Evolutionary conservation across 2,329 filamentous ascomycete genomes (phyloP), one percentile per base, ranked within the genome.

Genomic region (Cladophialophora immunda): DNA sequence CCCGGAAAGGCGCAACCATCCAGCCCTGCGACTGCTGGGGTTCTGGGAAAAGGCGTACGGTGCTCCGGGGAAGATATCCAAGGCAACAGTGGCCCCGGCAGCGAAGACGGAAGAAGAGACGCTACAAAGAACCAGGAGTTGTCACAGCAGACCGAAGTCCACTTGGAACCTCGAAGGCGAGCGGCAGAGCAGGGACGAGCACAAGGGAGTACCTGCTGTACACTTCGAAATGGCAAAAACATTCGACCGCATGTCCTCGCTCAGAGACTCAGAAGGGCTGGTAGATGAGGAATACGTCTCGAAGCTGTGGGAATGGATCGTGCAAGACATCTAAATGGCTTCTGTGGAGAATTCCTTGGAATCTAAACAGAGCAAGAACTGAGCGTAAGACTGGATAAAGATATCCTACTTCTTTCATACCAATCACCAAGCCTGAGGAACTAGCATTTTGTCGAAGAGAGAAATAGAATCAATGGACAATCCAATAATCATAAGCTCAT

Each of bases 31-130:
- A 60, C 75, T 87, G 53, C 70, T 86, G 32, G 81, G 81, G 4
- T 74, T 84, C 36, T 87, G 85, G 85, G 82, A 81, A 70, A 75
- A 77, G 59, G 77, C 76, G 3, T 84, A 83, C 19, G 22, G 45
- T 22, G 41, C n/a, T 22, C 22, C 1, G 22, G 3, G 19, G 22
- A 25, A 13, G n/a, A 1, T 9, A 27, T 19, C 3, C 3, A 25
- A 15, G 13, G 19, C 45, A 2, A 6, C 22, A 4, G 45, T 15
- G 53, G 53, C 7, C 27, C 17, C 17, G 27, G 34, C 19, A 22
- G 55, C n/a, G n/a, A 6, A 45, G 38, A 19, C 9, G 6, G 1
- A 45, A 4, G n/a, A 19, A 19, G 6, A 41, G 36, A 41, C 5
- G 36, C 13, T 3, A n/a, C 13, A 41, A 17, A 15, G 17, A 17